Conservation (phyloP, 169 alveolate genomes). For the Cryptosporidium muris region DNA sequence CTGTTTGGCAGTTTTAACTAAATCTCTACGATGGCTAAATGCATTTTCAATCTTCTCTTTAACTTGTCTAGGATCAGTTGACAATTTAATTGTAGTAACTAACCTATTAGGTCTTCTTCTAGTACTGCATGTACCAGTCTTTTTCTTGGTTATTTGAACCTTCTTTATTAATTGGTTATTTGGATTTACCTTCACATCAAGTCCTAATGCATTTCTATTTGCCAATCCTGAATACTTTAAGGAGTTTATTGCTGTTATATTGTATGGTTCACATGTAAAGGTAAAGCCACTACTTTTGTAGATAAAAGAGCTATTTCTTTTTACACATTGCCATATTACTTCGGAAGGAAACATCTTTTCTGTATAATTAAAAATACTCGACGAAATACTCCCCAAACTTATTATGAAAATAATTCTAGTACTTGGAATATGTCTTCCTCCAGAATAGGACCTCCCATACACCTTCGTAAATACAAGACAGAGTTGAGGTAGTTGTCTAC, state of each 20-base stretch:
- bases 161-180: conserved; percentile 48
- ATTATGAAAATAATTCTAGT: neutral
- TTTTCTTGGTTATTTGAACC: conserved; percentile 11
- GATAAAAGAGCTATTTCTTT: conserved; percentile 51
- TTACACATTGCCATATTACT: conserved; percentile 50
- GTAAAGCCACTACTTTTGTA: conserved; percentile 57
- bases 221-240: conserved; percentile 67
- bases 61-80: conserved; percentile 29
- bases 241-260: conserved; percentile 10
- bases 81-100: conserved; percentile 14
- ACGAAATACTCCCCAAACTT: neutral
- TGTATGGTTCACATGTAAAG: conserved; percentile 49
- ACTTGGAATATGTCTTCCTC: neutral
- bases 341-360: conserved; percentile 46
- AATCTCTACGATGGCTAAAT: conserved; percentile 18
- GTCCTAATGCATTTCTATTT: conserved; percentile 25
- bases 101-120: conserved; percentile 58
- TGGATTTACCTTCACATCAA: conserved; percentile 31
- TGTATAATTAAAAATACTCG: neutral
- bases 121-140: conserved; percentile 28
- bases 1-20: conserved; percentile 17
- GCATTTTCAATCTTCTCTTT: conserved; percentile 38
- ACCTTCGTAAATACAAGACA: neutral
- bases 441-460: neutral
- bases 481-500: no score